Conservation (phyloP, 176 grass and related monocot species). For the Bolboschoenus planiculmis region DNA sequence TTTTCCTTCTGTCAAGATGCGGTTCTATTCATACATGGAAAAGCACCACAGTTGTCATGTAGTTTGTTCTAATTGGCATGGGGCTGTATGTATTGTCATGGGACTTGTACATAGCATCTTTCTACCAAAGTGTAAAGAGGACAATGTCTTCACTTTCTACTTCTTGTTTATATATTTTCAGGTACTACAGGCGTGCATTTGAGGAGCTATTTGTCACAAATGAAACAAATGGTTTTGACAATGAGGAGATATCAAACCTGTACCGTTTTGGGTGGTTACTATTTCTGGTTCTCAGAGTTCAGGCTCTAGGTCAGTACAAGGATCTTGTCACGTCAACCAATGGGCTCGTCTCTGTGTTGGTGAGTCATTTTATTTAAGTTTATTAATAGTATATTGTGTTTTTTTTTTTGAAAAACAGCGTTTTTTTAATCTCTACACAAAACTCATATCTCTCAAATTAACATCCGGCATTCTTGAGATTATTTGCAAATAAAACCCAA, state of each 20-base stretch:
- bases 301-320: conserved; percentile 65
- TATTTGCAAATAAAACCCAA: not conserved
- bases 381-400: not conserved
- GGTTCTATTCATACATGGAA: not conserved
- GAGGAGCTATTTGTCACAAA: conserved; percentile 69
- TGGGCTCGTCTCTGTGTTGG: conserved; percentile 70
- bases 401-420: not conserved
- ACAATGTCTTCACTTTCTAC: not conserved
- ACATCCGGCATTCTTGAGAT: not conserved
- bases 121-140: not conserved
- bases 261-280: conserved; percentile 92
- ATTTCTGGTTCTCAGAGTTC: conserved; percentile 72
- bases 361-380: conserved; percentile 1
- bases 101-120: not conserved
- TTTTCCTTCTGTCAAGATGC: not conserved
- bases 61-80: not conserved
- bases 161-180: conserved; percentile 26
- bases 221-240: conserved; percentile 33
- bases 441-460: not conserved
- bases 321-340: conserved; percentile 96
- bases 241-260: conserved; percentile 46
- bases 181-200: conserved; percentile 82
- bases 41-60: not conserved
- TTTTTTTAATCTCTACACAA: not conserved
- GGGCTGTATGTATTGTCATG: not conserved